Evolutionary conservation across 352 stramenopile genomes (phyloP).

Genomic region (Phytopythium montanum): DNA sequence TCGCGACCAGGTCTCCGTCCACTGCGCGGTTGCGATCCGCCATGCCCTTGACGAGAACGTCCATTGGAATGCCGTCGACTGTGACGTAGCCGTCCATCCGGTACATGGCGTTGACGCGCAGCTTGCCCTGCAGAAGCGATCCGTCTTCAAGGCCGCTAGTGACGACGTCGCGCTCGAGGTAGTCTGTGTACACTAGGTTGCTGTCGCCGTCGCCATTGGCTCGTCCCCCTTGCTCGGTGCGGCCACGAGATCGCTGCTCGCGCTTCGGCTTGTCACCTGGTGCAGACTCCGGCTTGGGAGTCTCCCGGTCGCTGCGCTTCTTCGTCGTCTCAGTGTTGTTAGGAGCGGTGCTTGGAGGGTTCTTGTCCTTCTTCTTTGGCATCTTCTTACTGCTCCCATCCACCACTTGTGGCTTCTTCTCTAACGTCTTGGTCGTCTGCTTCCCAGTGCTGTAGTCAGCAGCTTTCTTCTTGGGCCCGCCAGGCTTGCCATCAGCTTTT

Average conservation of each 20-base stretch:
- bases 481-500: background rate
- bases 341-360: background rate
- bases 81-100: constrained; percentile 75
- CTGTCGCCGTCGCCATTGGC: constrained; percentile 9
- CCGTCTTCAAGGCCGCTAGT: constrained; percentile 30
- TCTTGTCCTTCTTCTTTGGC: constrained; percentile 6
- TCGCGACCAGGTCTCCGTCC: constrained; percentile 74
- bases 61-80: constrained; percentile 65
- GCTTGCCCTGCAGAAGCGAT: constrained; percentile 47
- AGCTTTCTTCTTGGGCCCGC: background rate
- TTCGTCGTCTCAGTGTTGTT: constrained; percentile 5
- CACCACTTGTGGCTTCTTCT: background rate
- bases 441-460: background rate
- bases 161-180: constrained; percentile 30
- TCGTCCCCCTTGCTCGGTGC: background rate
- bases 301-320: background rate
- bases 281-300: background rate
- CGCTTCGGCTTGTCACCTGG: background rate
- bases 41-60: constrained; percentile 72
- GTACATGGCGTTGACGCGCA: constrained; percentile 76
- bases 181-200: constrained; percentile 29
- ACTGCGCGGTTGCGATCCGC: constrained; percentile 72
- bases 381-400: constrained; percentile 13
- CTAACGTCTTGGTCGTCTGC: background rate
- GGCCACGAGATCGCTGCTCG: background rate